Evolutionary conservation across 2,329 filamentous ascomycete genomes (phyloP), one percentile per base, ranked within the genome.

Genomic region (Periconia macrospinosa): DNA sequence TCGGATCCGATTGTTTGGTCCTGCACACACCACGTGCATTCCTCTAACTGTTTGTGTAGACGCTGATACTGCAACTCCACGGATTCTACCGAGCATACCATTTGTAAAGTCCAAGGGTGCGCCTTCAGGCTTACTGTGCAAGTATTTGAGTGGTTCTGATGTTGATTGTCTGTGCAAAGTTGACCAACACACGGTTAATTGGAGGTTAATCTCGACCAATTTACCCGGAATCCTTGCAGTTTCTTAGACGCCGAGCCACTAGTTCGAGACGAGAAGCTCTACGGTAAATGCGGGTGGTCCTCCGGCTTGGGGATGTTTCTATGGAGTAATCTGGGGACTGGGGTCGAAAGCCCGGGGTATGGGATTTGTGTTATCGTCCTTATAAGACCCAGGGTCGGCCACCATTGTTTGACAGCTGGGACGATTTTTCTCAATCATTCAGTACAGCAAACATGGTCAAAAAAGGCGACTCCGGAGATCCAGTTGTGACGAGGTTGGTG

Each of bases 401-500:
- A 52, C 40, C 41, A 30, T 17, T 19, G 47, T 53, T 52, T 47
- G 54, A 45, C 49, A 53, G 18, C 47, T 52, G 56, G 46, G 49
- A 54, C 52, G 47, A 52, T 42, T 50, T 18, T 30, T 47, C 41
- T 45, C 17, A 49, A 51, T 41, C 40, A 50, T 49, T 55, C 60
- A 50, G 55, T 58, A 62, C 47, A 54, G 70, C 71, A 67, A 65
- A 53, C 44, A 53, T 69, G 56, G 33, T 65, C 55, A 65, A 65
- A 23, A 51, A 51, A 51, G 54, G 54, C 49, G 17, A 53, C n/a
- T 15, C 49, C 23, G 47, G 40, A 41, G 76, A 78, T 54, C 75
- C 76, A 20, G 67, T 78, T 53, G 66, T 79, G 61, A 76, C 75
- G 45, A 71, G 72, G 56, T 71, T 79, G 63, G 74, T 77, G 30